Conservation (phyloP, 2,329 filamentous ascomycete genomes). For the Penicillium decumbens region DNA sequence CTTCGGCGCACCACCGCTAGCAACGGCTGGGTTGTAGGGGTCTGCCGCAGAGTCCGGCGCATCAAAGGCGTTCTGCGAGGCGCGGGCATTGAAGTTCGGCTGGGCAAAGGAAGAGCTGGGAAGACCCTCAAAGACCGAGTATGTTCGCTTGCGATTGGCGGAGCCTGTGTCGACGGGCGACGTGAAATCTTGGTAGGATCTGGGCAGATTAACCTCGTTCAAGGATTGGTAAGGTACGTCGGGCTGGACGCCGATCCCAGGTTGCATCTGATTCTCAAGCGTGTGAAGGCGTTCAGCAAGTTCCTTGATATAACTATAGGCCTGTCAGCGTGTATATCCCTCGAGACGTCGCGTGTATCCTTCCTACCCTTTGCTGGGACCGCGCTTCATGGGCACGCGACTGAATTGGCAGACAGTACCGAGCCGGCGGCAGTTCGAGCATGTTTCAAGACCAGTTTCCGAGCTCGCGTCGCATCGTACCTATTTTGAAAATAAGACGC, state of each 20-base stretch:
- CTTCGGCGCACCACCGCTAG: conserved; percentile 31
- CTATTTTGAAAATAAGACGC: conserved; percentile 29
- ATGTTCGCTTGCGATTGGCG: conserved; percentile 46
- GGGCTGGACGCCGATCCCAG: conserved; percentile 33
- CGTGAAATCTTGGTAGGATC: conserved; percentile 51
- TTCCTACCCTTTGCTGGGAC: conserved; percentile 76
- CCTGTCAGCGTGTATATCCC: conserved; percentile 15
- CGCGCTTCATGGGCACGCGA: conserved; percentile 79
- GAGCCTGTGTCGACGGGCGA: conserved; percentile 46
- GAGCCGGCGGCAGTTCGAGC: conserved; percentile 74
- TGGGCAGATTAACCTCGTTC: conserved; percentile 40
- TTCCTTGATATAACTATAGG: conserved; percentile 76
- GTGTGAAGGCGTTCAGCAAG: conserved; percentile 77
- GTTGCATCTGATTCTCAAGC: conserved; percentile 70
- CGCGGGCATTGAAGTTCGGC: conserved; percentile 34
- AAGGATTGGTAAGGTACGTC: conserved; percentile 44
- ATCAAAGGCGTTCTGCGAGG: conserved; percentile 36
- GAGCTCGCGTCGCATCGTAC: conserved; percentile 80
- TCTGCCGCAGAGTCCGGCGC: conserved; percentile 30
- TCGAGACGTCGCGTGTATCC: background rate
- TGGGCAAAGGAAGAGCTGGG: conserved; percentile 41
- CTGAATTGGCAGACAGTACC: conserved; percentile 78
- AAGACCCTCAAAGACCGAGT: conserved; percentile 48
- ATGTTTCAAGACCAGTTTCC: conserved; percentile 67
- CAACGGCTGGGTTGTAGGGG: conserved; percentile 37